These are phyloP conservation scores for Aeminium ludgeri DNA, from an alignment of 495 filamentous ascomycete genomes.

Conservation along the genomic window DNA sequence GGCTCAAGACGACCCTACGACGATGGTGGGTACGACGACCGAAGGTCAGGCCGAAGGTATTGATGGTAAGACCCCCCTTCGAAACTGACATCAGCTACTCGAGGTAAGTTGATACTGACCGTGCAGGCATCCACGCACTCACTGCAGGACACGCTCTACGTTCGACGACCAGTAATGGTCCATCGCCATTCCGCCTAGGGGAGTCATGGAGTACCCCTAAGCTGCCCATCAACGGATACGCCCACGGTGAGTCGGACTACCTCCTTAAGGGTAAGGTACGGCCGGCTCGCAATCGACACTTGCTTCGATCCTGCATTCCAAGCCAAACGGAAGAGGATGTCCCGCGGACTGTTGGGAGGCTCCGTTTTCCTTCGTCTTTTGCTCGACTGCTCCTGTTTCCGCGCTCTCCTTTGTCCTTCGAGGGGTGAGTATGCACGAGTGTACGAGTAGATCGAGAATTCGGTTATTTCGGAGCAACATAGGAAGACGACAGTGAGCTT, in stretches of 20 bases:
- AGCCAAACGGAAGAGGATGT: not conserved
- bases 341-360: constrained; percentile 2
- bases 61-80: constrained; percentile 10
- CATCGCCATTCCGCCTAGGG: too few relatives aligned
- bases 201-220: too few relatives aligned
- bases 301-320: not conserved
- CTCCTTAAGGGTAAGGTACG: constrained; percentile 17
- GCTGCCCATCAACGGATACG: too few relatives aligned
- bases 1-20: constrained; percentile 31
- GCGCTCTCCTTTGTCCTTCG: too few relatives aligned
- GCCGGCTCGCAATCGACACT: constrained; percentile 5
- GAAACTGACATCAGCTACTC: not conserved
- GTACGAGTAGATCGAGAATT: too few relatives aligned
- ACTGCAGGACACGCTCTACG: not conserved
- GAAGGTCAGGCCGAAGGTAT: constrained; percentile 23
- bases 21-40: constrained; percentile 41
- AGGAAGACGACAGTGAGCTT: too few relatives aligned
- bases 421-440: too few relatives aligned
- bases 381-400: not conserved
- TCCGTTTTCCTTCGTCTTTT: constrained; percentile 9
- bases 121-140: constrained; percentile 2
- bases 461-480: too few relatives aligned
- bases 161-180: constrained; percentile 1
- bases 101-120: constrained; percentile 18
- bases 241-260: constrained; percentile 19